phyloP scores from a whole-genome alignment of 1,284 basidiomycete species.

The Marasmius oreades region DNA sequence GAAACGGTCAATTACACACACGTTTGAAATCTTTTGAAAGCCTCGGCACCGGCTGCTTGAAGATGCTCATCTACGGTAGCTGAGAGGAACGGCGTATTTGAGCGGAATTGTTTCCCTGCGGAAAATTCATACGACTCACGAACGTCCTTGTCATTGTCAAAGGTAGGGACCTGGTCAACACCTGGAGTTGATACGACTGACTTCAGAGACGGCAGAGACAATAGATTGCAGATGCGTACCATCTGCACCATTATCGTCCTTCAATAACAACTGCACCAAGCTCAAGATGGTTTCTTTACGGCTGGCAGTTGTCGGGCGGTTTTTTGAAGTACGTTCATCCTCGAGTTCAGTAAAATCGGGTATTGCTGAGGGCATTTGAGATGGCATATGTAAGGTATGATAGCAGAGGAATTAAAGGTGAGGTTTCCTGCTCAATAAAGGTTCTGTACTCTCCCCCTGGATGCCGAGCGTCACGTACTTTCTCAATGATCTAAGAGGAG shows the following conservation, averaged over 20 bases:
- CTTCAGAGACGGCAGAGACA: neutral
- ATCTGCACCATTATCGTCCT: conserved; percentile 45
- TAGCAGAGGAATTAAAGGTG: neutral
- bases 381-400: neutral
- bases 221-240: conserved; percentile 27
- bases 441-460: neutral
- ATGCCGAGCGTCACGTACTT: neutral
- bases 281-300: conserved; percentile 62
- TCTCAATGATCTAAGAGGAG: neutral
- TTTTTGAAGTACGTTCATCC: neutral
- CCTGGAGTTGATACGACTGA: conserved; percentile 20
- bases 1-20: conserved; percentile 21
- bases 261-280: conserved; percentile 63
- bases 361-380: neutral
- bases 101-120: neutral
- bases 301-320: neutral
- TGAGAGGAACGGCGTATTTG: conserved; percentile 25
- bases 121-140: conserved; percentile 41
- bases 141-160: conserved; percentile 62
- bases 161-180: conserved; percentile 36
- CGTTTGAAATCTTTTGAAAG: conserved; percentile 60
- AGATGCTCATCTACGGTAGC: conserved; percentile 66
- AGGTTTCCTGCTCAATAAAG: neutral
- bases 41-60: conserved; percentile 59
- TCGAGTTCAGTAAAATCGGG: neutral